Base-by-base conservation (phyloP, 1,284 basidiomycete species). In the Austropuccinia psidii region DNA sequence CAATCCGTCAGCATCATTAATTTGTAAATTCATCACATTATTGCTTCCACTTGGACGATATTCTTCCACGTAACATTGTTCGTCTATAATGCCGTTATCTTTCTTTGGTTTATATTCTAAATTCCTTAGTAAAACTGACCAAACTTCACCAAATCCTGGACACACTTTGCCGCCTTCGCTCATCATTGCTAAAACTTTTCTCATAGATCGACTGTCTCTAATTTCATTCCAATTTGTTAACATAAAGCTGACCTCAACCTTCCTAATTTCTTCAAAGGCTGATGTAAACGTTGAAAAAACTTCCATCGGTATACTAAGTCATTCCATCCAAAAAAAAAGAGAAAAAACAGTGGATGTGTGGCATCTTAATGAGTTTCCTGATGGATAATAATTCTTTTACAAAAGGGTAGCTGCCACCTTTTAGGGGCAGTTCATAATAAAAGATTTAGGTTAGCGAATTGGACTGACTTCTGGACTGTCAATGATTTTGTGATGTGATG, bases 401-500 rank as follows among this genome's bases (percentile, higher is more conserved):
- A 35, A 21, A 27, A 29, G 68, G 45, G 3, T n/a, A n/a, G n/a
- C n/a, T n/a, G n/a, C n/a, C n/a, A n/a, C n/a, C n/a, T n/a, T n/a
- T 5, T 45, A n/a, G n/a, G 6, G 11, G 3, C 19, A 57, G 24
- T 2, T 9, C 4, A 58, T 11, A 6, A 13, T 24, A 37, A 57
- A 57, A 21, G 13, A 27, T 37, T 13, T 37, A 37, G 24, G 29
- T 35, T 15, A 33, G n/a, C 17, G 52, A 21, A 62, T 17, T 15
- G 6, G 1, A 64, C 77, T 60, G 41, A 76, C 77, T 78, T 78
- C 62, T 77, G 74, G 8, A 76, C 73, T 29, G 76, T 78, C 45
- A 78, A 37, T 15, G 68, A 75, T 45, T 70, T 68, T 33, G 77
- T 76, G 49, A 78, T 75, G 41, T 78, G 79, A 9, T 78, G 76